Evolutionary conservation across 2,329 filamentous ascomycete genomes (phyloP), one percentile per base, ranked within the genome.

Genomic region (Chaetomium sp.): DNA sequence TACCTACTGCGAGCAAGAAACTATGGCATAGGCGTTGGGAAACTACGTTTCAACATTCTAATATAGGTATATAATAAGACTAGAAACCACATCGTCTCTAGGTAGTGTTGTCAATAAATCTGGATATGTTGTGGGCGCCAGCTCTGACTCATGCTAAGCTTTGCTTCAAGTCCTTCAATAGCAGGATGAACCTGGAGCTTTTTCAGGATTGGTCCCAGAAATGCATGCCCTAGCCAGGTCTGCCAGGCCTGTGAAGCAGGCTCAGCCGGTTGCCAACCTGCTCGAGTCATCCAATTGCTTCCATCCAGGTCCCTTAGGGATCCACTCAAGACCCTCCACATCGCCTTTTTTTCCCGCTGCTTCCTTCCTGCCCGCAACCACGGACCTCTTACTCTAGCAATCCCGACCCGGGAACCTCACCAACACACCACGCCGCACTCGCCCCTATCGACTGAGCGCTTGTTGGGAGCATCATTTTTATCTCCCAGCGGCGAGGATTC

Each of bases 251-350:
- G 51, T 34, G 37, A 14, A 41, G 9, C 7, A 38, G 8, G 19
- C 55, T 57, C 57, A 55, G 56, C 61, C 46, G 38, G 41, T 40
- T 14, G 56, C 62, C 58, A 61, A 58, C 62, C 58, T 34, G 40
- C 34, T 10, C 4, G 1, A 27, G 27, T 14, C 44, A 38, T 62
- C 60, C 59, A 61, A 59, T 59, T 58, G 55, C 58, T 64, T 63
- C 61, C 62, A 60, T 62, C 60, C 56, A 55, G 59, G 53, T 61
- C 56, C 56, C 55, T 45, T 38, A 34, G 41, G 53, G 49, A 14
- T 33, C 42, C 55, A 44, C 49, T 55, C 58, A 45, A 44, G 49
- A 55, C 49, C 33, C 57, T 58, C 57, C 57, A 59, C 57, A 58
- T 59, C 51, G 57, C 56, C 56, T 55, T 46, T 54, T 14, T 55